These are phyloP conservation scores for Aquanectria penicillioides DNA, from an alignment of 2,329 filamentous ascomycete genomes.

Conservation along the genomic window DNA sequence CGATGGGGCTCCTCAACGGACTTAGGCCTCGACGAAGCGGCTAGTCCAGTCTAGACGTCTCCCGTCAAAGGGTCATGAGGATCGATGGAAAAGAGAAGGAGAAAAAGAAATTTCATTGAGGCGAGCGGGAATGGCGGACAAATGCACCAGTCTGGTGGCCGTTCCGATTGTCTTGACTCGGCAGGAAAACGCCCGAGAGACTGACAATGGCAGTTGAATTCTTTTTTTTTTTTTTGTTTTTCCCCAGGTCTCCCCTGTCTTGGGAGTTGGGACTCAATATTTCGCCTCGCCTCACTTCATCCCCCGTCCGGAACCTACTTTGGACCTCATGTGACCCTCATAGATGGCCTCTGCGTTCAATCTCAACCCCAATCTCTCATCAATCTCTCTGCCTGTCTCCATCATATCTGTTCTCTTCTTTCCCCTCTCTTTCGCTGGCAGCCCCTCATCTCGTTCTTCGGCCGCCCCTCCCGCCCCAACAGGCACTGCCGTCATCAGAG, in stretches of 20 bases:
- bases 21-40: conserved; percentile 39
- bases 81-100: conserved; percentile 6
- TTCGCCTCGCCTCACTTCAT: conserved; percentile 7
- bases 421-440: background rate
- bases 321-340: background rate
- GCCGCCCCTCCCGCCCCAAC: conserved; percentile 23
- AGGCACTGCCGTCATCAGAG: conserved; percentile 40
- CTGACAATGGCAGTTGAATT: background rate
- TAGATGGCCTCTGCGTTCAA: background rate
- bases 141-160: background rate
- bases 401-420: conserved; percentile 8
- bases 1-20: conserved; percentile 24
- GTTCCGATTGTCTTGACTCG: background rate
- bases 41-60: conserved; percentile 36
- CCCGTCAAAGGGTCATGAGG: conserved; percentile 11
- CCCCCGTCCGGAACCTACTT: background rate
- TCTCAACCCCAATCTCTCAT: background rate
- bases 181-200: conserved; percentile 6
- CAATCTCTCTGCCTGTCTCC: background rate
- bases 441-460: conserved; percentile 26
- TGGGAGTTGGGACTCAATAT: background rate
- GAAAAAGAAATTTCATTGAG: conserved; percentile 19
- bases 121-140: conserved; percentile 18
- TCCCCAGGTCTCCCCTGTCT: background rate
- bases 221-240: background rate